Evolutionary conservation across 345 rosid species (phyloP).

Genomic region (Bretschneidera sinensis): DNA sequence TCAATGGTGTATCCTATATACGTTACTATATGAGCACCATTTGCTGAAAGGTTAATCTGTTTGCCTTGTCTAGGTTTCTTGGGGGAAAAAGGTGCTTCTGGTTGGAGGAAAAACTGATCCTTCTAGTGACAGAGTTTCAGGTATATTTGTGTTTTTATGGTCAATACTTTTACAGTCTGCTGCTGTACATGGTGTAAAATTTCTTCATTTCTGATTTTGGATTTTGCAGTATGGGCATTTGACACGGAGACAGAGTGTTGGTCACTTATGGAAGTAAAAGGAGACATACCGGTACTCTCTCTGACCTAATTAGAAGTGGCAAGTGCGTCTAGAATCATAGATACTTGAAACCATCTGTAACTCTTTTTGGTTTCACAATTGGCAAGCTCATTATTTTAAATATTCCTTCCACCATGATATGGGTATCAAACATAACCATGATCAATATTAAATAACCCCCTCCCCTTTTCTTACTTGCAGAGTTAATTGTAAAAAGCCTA

Average conservation of each 20-base stretch:
- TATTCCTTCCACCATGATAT: no score
- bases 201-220: constrained; percentile 16
- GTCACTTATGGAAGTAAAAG: constrained; percentile 92
- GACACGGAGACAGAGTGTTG: constrained; percentile 88
- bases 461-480: no score
- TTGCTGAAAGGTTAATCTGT: no score
- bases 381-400: no score
- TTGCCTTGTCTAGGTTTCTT: constrained; percentile 54
- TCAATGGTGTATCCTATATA: no score
- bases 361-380: neutral
- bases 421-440: no score
- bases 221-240: constrained; percentile 77
- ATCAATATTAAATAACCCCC: no score
- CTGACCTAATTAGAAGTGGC: neutral
- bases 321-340: neutral
- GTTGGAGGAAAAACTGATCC: constrained; percentile 97
- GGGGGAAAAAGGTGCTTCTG: constrained; percentile 88
- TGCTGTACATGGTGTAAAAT: constrained; percentile 2
- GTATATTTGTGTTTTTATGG: constrained; percentile 28
- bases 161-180: neutral
- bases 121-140: constrained; percentile 73
- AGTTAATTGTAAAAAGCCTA: no score
- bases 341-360: no score
- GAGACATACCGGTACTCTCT: constrained; percentile 75
- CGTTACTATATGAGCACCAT: no score